These are phyloP conservation scores for Solanum medicagineum DNA, from an alignment of 257 asterid genomes.

Conservation along the genomic window DNA sequence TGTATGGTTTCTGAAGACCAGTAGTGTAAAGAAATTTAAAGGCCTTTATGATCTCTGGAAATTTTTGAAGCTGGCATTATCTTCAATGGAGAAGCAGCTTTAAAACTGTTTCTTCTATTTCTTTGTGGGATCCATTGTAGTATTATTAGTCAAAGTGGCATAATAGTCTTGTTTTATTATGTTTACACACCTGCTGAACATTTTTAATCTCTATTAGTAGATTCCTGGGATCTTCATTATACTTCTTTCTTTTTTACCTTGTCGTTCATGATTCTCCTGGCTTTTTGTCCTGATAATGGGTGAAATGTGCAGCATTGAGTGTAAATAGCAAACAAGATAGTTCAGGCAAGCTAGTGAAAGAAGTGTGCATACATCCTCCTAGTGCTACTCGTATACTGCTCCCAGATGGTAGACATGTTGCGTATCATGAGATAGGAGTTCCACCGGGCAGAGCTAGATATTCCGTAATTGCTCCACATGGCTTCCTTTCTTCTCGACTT, in stretches of 20 bases:
- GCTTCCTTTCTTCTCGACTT: conserved; percentile 73
- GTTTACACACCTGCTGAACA: background rate
- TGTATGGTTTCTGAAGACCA: background rate
- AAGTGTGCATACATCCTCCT: conserved; percentile 51
- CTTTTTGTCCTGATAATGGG: background rate
- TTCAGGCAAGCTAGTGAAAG: conserved; percentile 30
- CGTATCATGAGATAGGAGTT: conserved; percentile 70
- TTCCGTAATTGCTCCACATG: conserved; percentile 45
- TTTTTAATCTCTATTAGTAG: background rate
- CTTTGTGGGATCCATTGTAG: background rate
- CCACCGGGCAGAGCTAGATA: conserved; percentile 53
- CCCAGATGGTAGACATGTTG: conserved; percentile 71
- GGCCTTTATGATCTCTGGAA: background rate
- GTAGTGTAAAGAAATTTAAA: background rate
- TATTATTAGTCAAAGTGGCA: background rate
- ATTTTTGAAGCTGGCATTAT: background rate
- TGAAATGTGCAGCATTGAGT: conserved; percentile 37
- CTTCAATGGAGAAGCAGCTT: background rate
- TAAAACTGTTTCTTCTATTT: background rate
- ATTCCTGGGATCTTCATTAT: background rate
- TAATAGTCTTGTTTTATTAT: background rate
- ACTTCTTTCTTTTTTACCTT: background rate
- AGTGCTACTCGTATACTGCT: conserved; percentile 51
- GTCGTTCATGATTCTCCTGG: background rate
- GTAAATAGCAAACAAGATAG: conserved; percentile 21